Conservation (phyloP, 495 filamentous ascomycete species). For the Lasiosphaeria hispida region DNA sequence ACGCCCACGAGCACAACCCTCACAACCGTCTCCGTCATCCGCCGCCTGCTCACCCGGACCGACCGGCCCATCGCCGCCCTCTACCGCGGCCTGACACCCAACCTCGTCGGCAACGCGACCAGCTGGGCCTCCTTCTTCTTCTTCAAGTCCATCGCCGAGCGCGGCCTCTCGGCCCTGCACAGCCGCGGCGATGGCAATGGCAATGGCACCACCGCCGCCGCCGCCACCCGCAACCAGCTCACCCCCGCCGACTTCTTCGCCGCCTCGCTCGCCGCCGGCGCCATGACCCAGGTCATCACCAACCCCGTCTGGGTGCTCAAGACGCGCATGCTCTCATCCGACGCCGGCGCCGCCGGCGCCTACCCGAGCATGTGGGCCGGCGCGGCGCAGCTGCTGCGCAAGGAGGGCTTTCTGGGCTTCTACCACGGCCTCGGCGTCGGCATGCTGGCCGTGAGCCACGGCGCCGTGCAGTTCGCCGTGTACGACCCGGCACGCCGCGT, state of each 20-base stretch:
- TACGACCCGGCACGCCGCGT: constrained; percentile 81
- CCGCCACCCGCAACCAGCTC: constrained; percentile 33
- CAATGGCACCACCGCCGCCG: neutral
- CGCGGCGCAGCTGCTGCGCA: constrained; percentile 56
- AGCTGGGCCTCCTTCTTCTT: constrained; percentile 93
- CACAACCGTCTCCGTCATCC: constrained; percentile 46
- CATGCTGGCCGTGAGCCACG: constrained; percentile 88
- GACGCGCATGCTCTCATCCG: constrained; percentile 91
- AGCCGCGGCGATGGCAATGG: constrained; percentile 13
- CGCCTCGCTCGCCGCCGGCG: constrained; percentile 74
- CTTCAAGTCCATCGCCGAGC: constrained; percentile 52
- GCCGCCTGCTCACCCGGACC: constrained; percentile 35
- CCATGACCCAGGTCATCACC: constrained; percentile 72
- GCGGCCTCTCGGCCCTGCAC: constrained; percentile 26
- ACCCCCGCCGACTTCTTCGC: constrained; percentile 78
- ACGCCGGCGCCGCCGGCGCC: constrained; percentile 67
- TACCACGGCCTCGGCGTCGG: constrained; percentile 81
- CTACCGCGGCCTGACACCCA: constrained; percentile 87
- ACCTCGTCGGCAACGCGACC: constrained; percentile 83
- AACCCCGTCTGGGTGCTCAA: constrained; percentile 99
- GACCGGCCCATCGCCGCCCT: constrained; percentile 58
- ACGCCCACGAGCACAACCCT: constrained; percentile 29
- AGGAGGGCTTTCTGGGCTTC: constrained; percentile 74
- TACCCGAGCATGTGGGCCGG: constrained; percentile 77
- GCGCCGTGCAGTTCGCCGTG: constrained; percentile 92